Base-by-base conservation (phyloP, 257 asterid genomes). In the Avicennia marina region DNA sequence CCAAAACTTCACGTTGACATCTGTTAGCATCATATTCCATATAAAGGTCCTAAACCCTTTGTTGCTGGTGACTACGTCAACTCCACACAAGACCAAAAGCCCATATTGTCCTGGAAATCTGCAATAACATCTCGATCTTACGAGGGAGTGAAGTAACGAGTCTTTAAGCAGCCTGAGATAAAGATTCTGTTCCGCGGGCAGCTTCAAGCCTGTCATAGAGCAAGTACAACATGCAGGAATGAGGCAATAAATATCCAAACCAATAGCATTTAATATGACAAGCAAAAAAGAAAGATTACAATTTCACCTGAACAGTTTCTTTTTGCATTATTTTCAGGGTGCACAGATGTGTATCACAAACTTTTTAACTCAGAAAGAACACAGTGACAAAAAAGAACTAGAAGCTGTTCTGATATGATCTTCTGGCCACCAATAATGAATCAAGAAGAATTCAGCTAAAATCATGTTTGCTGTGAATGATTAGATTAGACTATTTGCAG, bases 151-250 rank as follows among this genome's bases (percentile, higher is more conserved):
- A 21, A 43, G 48, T 63, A 20, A 53, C 55, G 22, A 38, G 61
- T n/a, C n/a, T n/a, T n/a, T n/a, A n/a, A n/a, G n/a, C n/a, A 63
- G 79, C 82, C 75, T 79, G 70, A 64, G 84, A 73, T 29, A 81
- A 64, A 49, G 80, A 69, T 64, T 79, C 82, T 11, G 72, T 41
- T 68, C 67, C 80, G 48, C 67, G 66, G 29, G 73, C 70, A 56
- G 77, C 82, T 72, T 85, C 86, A 53, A 78, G 74, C 87, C 96
- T 85, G 80, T 57, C 56, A 64, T 21, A 60, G 13, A 60, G 56
- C 51, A 63, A 19, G 59, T 15, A 12, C 44, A 39, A 57, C 13
- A 34, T 52, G 34, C 55, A 25, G 31, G 42, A 36, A 60, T 52
- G 53, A 41, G 43, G 48, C 4, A 34, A 9, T 22, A 44, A 16